Conservation (phyloP, 441 rosid species). For the Erysimum cheiri region DNA sequence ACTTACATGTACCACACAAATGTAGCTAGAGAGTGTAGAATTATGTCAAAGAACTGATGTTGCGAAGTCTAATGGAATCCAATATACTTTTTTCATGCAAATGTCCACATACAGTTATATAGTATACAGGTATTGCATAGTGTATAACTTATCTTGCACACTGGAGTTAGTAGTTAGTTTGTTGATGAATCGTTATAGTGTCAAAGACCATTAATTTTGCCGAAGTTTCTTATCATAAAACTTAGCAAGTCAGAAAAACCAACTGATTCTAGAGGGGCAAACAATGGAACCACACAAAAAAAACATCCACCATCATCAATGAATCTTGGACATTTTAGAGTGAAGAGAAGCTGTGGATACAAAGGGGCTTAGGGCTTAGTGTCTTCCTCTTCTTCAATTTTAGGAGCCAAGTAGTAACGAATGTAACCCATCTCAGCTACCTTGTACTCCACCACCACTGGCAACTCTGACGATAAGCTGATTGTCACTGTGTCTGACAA, state of each 20-base stretch:
- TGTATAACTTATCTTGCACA: neutral
- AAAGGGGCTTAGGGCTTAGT: slow-evolving; percentile 53
- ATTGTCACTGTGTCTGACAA: slow-evolving; percentile 81
- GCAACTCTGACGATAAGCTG: slow-evolving; percentile 90
- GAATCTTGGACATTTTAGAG: neutral
- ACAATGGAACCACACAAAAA: slow-evolving; percentile 9
- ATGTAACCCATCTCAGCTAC: slow-evolving; percentile 97
- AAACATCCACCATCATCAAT: slow-evolving; percentile 1
- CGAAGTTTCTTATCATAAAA: slow-evolving; percentile 1
- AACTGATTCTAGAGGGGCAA: slow-evolving; percentile 33
- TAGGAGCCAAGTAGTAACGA: slow-evolving; percentile 92
- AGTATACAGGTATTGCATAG: neutral
- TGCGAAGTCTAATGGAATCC: neutral
- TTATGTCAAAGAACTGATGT: neutral
- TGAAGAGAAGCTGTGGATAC: neutral
- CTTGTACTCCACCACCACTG: slow-evolving; percentile 96
- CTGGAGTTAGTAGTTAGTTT: neutral
- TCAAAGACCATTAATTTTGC: slow-evolving; percentile 8
- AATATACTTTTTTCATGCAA: slow-evolving; percentile 7
- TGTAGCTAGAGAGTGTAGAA: neutral
- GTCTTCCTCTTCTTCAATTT: slow-evolving; percentile 91
- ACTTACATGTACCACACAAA: slow-evolving; percentile 3
- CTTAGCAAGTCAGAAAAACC: slow-evolving; percentile 18
- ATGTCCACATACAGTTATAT: neutral
- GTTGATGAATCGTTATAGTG: neutral